Evolutionary conservation across 768 basidiomycete genomes (phyloP).

Genomic region (Hericium rajendrae): DNA sequence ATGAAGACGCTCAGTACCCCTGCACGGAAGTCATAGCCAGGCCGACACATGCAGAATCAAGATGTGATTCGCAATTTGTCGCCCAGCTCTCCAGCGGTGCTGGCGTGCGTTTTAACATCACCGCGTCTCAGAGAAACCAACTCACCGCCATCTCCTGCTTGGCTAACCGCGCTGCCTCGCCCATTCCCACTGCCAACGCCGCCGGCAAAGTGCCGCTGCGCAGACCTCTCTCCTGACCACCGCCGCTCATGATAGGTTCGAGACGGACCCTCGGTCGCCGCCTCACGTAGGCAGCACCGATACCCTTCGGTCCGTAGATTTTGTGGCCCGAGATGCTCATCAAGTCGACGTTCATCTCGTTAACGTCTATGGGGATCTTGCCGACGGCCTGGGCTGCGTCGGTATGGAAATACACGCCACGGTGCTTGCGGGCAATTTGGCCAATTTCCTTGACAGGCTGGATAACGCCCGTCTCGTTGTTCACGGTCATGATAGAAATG

Average conservation of each 20-base stretch:
- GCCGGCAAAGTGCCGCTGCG: constrained; percentile 92
- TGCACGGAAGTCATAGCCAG: constrained; percentile 68
- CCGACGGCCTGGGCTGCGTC: constrained; percentile 95
- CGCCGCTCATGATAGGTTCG: constrained; percentile 91
- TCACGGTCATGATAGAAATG: constrained; percentile 98
- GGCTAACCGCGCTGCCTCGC: constrained; percentile 90
- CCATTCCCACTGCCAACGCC: constrained; percentile 81
- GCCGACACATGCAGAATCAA: constrained; percentile 27
- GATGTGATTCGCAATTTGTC: not conserved
- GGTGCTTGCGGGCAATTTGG: constrained; percentile 71
- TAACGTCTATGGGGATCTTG: constrained; percentile 87
- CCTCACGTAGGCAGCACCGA: constrained; percentile 91
- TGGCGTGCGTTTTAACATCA: constrained; percentile 25
- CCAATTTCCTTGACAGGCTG: constrained; percentile 97
- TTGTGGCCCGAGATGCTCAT: constrained; percentile 98
- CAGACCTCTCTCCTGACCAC: constrained; percentile 94
- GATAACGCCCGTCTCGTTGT: constrained; percentile 98
- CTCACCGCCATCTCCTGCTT: constrained; percentile 88
- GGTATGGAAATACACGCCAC: constrained; percentile 91
- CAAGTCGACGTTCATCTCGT: constrained; percentile 90
- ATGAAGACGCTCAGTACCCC: constrained; percentile 74
- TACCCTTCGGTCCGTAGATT: constrained; percentile 94
- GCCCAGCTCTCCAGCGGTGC: constrained; percentile 20
- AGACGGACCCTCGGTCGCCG: constrained; percentile 85
- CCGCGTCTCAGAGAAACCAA: constrained; percentile 18